Conservation (phyloP, 1,284 basidiomycete species). For the Stereum hirsutum region DNA sequence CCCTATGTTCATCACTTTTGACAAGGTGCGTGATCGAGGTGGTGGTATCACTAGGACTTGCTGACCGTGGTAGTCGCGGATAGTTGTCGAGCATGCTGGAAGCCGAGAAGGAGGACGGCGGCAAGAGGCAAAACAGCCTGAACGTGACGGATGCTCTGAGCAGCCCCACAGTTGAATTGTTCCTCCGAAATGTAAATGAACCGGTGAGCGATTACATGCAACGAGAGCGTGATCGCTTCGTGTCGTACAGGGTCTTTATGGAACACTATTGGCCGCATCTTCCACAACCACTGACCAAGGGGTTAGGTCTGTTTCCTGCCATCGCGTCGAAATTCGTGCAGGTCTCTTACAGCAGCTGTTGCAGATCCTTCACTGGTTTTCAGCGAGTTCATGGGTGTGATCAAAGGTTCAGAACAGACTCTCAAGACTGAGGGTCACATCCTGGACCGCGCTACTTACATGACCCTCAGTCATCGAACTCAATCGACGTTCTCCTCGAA, state of each 20-base stretch:
- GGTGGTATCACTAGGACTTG: too few relatives aligned
- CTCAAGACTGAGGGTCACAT: conserved; percentile 24
- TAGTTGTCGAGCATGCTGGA: too few relatives aligned
- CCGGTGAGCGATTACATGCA: conserved; percentile 21
- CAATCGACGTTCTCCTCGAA: conserved; percentile 46
- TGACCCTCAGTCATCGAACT: conserved; percentile 35
- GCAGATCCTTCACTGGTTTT: conserved; percentile 56
- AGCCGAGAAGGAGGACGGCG: too few relatives aligned
- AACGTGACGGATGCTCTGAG: too few relatives aligned
- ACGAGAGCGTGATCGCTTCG: conserved; percentile 16
- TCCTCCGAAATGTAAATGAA: too few relatives aligned
- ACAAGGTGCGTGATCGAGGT: conserved; percentile 38
- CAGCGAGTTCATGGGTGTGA: conserved; percentile 67
- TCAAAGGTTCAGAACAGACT: conserved; percentile 55
- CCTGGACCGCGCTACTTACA: conserved; percentile 37
- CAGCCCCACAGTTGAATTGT: too few relatives aligned
- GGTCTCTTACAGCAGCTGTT: background rate
- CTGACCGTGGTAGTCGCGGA: too few relatives aligned
- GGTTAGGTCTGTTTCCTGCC: conserved; percentile 35
- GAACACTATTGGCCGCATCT: conserved; percentile 58
- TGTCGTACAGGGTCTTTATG: conserved; percentile 45
- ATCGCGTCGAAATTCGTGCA: background rate
- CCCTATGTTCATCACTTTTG: conserved; percentile 62
- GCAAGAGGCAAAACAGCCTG: too few relatives aligned
- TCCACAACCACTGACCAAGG: conserved; percentile 41